Base-by-base conservation (phyloP, 257 asterid species). In the Solanum infundibuliforme region DNA sequence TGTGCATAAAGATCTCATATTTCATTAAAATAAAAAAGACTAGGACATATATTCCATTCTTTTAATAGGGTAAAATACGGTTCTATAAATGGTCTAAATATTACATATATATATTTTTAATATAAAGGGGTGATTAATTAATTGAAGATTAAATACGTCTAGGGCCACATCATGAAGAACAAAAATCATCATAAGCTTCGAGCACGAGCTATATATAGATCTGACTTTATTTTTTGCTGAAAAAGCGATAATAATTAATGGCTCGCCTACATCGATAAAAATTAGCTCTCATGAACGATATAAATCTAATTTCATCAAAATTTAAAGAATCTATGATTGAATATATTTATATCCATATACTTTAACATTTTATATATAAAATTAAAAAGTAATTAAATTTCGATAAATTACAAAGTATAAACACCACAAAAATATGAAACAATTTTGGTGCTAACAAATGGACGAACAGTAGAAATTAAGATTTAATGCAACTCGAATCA, bases 241-340 rank as follows among this genome's bases (percentile, higher is more conserved):
- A 55, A 55, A 21, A 55, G 11, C 10, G 8, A 48, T 48, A 14
- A 55, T 1, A 55, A 0, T 52, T 5, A 71, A 32, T 71, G n/a
- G 11, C 38, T 71, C 76, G 1, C n/a, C 12, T 31, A 4, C 1
- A 14, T 69, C 0, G 1, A 29, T 69, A 14, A 48, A 48, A 13
- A 48, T 48, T 48, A 48, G 0, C 21, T 48, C 58, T 48, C 58
- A 48, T 69, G 5, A 69, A 29, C n/a, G 5, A 69, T 7, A 69
- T 31, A 21, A 7, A 60, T 21, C 27, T 0, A 21, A 8, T 60
- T 60, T 23, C 6, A 23, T 23, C 12, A 62, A 62, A 23, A 23
- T 2, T 23, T 62, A 62, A 10, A n/a, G 7, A 9, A 62, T 23
- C 0, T 10, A 62, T 62, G 1, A 0, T 62, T 0, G 0, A 71